These are phyloP conservation scores for Colletotrichum navitas DNA, from an alignment of 2,329 filamentous ascomycete species.

Conservation along the genomic window DNA sequence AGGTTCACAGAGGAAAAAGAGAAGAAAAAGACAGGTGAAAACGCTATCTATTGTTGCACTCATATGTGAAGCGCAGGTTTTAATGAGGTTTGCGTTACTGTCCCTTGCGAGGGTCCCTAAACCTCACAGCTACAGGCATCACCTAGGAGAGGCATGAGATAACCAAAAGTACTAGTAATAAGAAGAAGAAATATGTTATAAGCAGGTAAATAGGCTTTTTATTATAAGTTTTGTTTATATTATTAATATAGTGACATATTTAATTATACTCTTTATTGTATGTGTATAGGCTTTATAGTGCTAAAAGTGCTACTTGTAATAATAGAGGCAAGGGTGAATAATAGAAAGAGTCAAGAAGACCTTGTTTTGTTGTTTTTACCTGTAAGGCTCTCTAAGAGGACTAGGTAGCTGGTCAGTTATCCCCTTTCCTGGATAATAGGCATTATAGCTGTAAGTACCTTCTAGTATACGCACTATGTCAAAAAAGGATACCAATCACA, in stretches of 20 bases:
- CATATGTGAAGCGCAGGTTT: not conserved
- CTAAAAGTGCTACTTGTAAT: not conserved
- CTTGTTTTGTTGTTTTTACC: not conserved
- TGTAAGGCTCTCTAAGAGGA: not conserved
- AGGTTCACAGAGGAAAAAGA: accelerated
- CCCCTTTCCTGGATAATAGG: not conserved
- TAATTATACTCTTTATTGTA: too few relatives aligned
- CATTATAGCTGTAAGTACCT: not conserved
- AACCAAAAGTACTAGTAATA: too few relatives aligned
- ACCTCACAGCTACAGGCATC: not conserved
- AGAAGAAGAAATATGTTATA: too few relatives aligned
- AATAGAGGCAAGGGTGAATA: not conserved
- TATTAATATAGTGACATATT: too few relatives aligned
- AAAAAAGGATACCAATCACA: not conserved
- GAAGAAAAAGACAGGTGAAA: not conserved
- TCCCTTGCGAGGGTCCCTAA: too few relatives aligned
- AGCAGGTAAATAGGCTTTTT: too few relatives aligned
- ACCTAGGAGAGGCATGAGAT: not conserved
- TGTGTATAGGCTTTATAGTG: too few relatives aligned
- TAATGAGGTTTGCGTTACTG: too few relatives aligned
- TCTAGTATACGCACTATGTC: not conserved
- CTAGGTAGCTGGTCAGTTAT: not conserved
- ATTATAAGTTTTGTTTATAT: too few relatives aligned
- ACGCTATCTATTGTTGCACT: not conserved
- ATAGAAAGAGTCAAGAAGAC: not conserved